Base-by-base conservation (phyloP, 2,329 filamentous ascomycete genomes). In the Fusarium pilosicola region DNA sequence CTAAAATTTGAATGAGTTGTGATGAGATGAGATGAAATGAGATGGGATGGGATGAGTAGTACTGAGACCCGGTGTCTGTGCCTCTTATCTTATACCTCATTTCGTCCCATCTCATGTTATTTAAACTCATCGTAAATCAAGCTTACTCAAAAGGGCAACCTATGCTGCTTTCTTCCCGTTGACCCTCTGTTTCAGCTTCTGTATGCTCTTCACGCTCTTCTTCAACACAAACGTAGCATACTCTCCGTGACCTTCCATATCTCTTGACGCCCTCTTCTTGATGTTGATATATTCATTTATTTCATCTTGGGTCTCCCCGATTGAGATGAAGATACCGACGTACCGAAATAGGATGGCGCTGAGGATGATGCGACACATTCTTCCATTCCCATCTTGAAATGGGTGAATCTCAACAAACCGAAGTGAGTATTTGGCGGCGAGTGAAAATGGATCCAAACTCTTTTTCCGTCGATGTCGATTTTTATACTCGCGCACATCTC, bases 321-420 rank as follows among this genome's bases (percentile, higher is more conserved):
- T 78, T 0, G 71, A 22, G 1, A 79, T 24, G 0, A 78, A 41
- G 0, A 77, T 49, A 0, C 81, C 78, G 0, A 67, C 67, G 52
- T 80, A 82, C 3, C 80, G 81, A 2, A 82, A 62, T 0, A 84
- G 61, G 1, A 85, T 76, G 0, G 76, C 77, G 22, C 84, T 85
- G 0, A 84, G 74, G 5, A 85, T 76, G 17, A 85, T 74, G 1
- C 82, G 77, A 42, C 81, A 83, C 69, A 80, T 77, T 4, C 82
- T 68, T 0, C 82, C 82, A 34, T 85, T 85, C 0, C 82, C 83
- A 32, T 84, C 82, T 17, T 77, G 75, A 30, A 85, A 85, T 0
- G 81, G 83, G 15, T 85, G 82, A 4, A 84, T 84, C 12, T 77
- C 76, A 17, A 84, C 79, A 36, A 84, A 81, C 6, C 71, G 52